Percentiles rank a stretch among this genome's conserved stretches.
Conservation (phyloP, 2,329 filamentous ascomycete genomes). For the Phialophora verrucosa region DNA sequence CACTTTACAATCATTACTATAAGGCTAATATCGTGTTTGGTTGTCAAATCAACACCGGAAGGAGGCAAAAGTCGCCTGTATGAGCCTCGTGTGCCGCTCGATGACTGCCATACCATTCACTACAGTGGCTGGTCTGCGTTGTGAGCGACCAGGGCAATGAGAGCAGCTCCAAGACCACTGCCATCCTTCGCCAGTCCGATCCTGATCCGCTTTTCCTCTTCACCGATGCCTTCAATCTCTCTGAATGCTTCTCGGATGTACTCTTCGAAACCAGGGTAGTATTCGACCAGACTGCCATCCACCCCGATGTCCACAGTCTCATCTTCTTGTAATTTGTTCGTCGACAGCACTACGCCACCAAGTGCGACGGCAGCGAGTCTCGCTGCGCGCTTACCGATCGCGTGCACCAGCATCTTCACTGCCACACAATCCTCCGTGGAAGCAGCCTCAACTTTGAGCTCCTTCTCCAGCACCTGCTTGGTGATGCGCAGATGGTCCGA, state of each 20-base stretch:
- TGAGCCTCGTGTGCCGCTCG: neutral
- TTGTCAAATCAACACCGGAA: neutral
- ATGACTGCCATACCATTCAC: neutral
- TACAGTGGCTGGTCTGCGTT: slow-evolving; percentile 31
- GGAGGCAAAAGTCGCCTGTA: neutral
- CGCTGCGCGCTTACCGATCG: slow-evolving; percentile 86
- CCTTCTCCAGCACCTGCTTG: slow-evolving; percentile 76
- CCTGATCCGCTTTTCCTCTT: slow-evolving; percentile 82
- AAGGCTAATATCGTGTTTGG: neutral
- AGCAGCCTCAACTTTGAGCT: slow-evolving; percentile 76
- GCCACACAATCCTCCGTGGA: slow-evolving; percentile 84
- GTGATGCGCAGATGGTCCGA: slow-evolving; percentile 73
- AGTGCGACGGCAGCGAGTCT: slow-evolving; percentile 87
- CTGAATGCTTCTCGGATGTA: slow-evolving; percentile 83
- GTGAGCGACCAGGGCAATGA: slow-evolving; percentile 85
- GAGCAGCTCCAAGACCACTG: slow-evolving; percentile 89
- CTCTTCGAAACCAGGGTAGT: slow-evolving; percentile 90
- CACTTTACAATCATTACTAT: neutral
- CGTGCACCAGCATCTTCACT: slow-evolving; percentile 80
- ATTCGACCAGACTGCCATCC: slow-evolving; percentile 91
- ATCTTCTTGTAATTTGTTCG: slow-evolving; percentile 70
- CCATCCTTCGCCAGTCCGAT: slow-evolving; percentile 98
- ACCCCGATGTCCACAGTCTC: slow-evolving; percentile 89
- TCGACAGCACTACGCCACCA: slow-evolving; percentile 80
- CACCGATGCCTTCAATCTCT: slow-evolving; percentile 77